Evolutionary conservation across 2,329 filamentous ascomycete species (phyloP), one percentile per base, ranked within the genome.

Genomic region (Diaporthe eres): DNA sequence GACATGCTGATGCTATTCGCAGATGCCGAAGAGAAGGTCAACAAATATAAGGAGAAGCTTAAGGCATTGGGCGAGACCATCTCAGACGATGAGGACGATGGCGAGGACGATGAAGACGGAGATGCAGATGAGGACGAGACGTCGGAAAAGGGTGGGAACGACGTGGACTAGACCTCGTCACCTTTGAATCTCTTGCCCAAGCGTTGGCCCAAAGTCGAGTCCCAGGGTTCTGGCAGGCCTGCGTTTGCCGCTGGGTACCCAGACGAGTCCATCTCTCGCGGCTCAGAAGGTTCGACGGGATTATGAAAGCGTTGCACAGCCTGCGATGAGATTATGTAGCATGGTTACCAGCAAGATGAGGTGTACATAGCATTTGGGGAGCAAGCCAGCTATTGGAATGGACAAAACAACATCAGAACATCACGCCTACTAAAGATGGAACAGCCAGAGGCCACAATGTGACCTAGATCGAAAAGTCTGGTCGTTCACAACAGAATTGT

Each of bases 1-100:
- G 94, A 97, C 82, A 87, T 96, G 72, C 85, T 97, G 49, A 94
- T 96, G 86, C 92, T 97, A 7, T 95, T 96, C 83, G 92, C 91
- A 19, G 94, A 97, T 81, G 82, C 95, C 25, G 94, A 97, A 55
- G 93, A 95, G 72, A 96, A 96, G 85, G 87, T 92, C 67, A 88
- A 89, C 57, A 91, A 90, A 79, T 95, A 96, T 81, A 96, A 94
- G 89, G 93, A 94, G 44, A 72, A 91, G 67, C 86, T 95, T 19
- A 89, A 90, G 80, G 90, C 89, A 31, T 86, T 95, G 25, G 94
- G 94, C 4, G 90, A 94, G 81, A 87, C 88, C 76, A 91, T 96
- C 13, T 95, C 94, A 1, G 94, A 96, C 78, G 93, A 87, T n/a
- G 94, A 95, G 77, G 92, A 92, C 25, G 93, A 92, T 0, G 90